Conservation (phyloP, 495 filamentous ascomycete species). For the Xylaria telfairii region DNA sequence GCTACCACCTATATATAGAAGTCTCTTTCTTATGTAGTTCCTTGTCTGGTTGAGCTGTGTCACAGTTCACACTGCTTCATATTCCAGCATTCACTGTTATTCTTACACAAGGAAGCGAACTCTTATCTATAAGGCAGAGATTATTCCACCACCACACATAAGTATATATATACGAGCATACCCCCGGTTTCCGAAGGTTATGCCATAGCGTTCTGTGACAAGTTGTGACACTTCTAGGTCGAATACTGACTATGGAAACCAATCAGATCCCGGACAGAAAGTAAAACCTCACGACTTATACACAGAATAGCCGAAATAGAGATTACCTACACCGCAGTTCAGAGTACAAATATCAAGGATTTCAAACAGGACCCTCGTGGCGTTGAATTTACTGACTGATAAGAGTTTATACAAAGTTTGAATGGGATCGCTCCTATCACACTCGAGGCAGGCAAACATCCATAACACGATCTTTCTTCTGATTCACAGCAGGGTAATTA, state of each 20-base stretch:
- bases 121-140: too few species aligned
- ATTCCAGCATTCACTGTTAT: too few species aligned
- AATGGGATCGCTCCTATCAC: background rate
- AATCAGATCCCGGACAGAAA: background rate
- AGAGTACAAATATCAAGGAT: background rate
- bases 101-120: too few species aligned
- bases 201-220: too few species aligned
- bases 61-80: too few species aligned
- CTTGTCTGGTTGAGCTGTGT: too few species aligned
- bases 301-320: background rate
- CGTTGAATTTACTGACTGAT: background rate
- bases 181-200: too few species aligned
- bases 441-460: background rate
- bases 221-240: background rate
- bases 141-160: too few species aligned
- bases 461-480: background rate
- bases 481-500: background rate
- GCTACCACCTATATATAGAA: background rate
- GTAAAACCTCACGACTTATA: background rate
- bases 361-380: background rate
- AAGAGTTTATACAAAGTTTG: too few species aligned
- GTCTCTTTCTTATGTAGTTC: background rate
- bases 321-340: background rate
- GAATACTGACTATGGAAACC: background rate
- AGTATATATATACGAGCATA: too few species aligned